Evolutionary conservation across 164 flowering plant species (phyloP).

Genomic region (Echeveria elegans): DNA sequence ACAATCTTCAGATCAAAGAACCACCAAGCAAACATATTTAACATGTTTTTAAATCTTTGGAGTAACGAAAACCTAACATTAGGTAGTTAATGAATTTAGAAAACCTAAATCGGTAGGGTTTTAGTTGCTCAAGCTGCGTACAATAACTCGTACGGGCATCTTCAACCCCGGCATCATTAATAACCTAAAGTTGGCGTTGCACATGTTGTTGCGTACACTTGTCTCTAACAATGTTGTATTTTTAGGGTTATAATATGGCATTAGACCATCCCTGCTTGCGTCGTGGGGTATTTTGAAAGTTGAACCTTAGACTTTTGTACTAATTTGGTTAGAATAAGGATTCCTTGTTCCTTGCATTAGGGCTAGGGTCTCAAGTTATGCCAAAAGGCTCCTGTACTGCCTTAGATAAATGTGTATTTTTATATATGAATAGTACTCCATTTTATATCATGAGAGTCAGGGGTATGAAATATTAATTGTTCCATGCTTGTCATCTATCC

Average conservation of each 20-base stretch:
- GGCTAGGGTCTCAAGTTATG: not conserved
- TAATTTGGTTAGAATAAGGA: not conserved
- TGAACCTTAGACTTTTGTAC: not conserved
- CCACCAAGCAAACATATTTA: not conserved
- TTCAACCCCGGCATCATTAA: not conserved
- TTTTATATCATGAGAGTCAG: too few relatives aligned
- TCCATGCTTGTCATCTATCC: too few relatives aligned
- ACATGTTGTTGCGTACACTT: conserved; percentile 3
- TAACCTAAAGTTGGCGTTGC: conserved; percentile 3
- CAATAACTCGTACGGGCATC: conserved; percentile 5
- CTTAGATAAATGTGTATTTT: not conserved
- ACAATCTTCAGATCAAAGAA: not conserved
- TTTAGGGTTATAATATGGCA: not conserved
- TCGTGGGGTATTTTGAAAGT: not conserved
- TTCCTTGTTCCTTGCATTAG: not conserved
- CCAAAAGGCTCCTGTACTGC: not conserved
- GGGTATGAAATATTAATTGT: too few relatives aligned
- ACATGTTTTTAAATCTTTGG: conserved; percentile 2
- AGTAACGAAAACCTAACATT: conserved; percentile 1
- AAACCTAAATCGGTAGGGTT: not conserved
- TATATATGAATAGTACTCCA: too few relatives aligned
- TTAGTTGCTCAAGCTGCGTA: not conserved
- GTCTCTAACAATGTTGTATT: conserved; percentile 6
- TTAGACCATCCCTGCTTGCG: not conserved
- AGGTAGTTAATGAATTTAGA: not conserved